A percentile compares a stretch with the other conserved stretches of the same genome.
phyloP scores from a whole-genome alignment of 352 stramenopile species.

The Pilasporangium apinafurcum region DNA sequence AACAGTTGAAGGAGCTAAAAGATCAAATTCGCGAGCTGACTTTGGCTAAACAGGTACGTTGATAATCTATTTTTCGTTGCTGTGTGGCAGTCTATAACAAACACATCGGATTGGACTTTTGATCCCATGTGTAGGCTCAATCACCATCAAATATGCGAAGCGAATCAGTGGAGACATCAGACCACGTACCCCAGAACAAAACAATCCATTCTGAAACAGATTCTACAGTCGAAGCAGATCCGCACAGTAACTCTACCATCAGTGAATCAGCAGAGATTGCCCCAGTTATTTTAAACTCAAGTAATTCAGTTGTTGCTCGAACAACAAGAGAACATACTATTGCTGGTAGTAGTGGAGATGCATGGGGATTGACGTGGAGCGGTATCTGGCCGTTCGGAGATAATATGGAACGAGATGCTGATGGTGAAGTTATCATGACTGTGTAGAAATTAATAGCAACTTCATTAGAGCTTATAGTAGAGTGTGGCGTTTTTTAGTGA shows the following conservation, averaged over 20 bases:
- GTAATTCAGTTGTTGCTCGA: constrained; percentile 4
- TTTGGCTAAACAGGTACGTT: constrained; percentile 22
- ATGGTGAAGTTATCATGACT: constrained; percentile 80
- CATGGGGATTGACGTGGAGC: constrained; percentile 45
- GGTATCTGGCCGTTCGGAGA: constrained; percentile 40
- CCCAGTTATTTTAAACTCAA: too few species aligned
- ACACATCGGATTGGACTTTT: too few species aligned
- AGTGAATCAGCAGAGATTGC: too few species aligned
- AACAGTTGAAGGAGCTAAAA: constrained; percentile 76
- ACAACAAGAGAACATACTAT: constrained; percentile 10
- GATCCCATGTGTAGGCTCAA: too few species aligned
- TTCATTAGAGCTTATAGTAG: too few species aligned
- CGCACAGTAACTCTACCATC: too few species aligned
- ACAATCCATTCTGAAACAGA: too few species aligned
- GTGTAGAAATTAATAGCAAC: constrained; percentile 29
- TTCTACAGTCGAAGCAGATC: too few species aligned
- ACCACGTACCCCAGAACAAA: too few species aligned
- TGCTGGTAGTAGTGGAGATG: constrained; percentile 23
- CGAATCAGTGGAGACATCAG: too few species aligned
- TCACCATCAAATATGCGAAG: too few species aligned
- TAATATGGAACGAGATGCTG: constrained; percentile 23
- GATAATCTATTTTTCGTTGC: background rate
- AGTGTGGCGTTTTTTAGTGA: background rate
- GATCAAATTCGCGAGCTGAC: constrained; percentile 50
- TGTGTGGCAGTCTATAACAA: constrained; percentile 6